These are phyloP conservation scores for Nemania sp. DNA, from an alignment of 2,329 filamentous ascomycete species.

Conservation along the genomic window DNA sequence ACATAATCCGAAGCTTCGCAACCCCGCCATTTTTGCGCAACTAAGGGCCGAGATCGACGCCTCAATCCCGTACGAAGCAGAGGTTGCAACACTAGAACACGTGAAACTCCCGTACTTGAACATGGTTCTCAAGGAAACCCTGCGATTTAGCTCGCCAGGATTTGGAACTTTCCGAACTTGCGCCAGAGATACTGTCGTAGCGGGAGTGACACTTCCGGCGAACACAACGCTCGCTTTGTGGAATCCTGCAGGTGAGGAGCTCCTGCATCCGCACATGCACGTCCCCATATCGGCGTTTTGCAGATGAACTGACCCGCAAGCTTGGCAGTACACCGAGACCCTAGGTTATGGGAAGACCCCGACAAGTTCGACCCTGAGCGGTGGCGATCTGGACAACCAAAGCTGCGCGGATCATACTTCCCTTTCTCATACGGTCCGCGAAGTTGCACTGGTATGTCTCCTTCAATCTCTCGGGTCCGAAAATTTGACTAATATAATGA, in stretches of 20 bases:
- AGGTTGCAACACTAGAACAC: slow-evolving; percentile 17
- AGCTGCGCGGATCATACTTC: slow-evolving; percentile 23
- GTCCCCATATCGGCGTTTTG: background rate
- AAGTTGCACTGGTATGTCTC: slow-evolving; percentile 20
- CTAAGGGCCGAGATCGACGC: slow-evolving; percentile 20
- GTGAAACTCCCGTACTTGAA: slow-evolving; percentile 22
- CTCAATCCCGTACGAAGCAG: slow-evolving; percentile 16
- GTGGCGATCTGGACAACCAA: slow-evolving; percentile 22
- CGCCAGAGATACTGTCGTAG: slow-evolving; percentile 18
- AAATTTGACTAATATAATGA: slow-evolving; percentile 4
- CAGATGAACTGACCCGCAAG: slow-evolving; percentile 1
- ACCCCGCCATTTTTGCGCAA: slow-evolving; percentile 13
- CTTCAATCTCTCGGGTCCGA: background rate
- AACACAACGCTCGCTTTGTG: slow-evolving; percentile 23
- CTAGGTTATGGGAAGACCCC: slow-evolving; percentile 21
- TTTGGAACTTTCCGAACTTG: slow-evolving; percentile 23
- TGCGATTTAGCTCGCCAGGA: slow-evolving; percentile 19
- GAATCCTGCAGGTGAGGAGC: slow-evolving; percentile 19
- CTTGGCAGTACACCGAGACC: slow-evolving; percentile 19
- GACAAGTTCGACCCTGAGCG: slow-evolving; percentile 25
- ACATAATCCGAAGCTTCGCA: slow-evolving; percentile 6
- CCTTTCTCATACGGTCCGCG: slow-evolving; percentile 24
- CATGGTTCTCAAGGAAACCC: slow-evolving; percentile 23
- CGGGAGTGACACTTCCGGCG: slow-evolving; percentile 20
- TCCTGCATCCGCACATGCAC: slow-evolving; percentile 1